Base-by-base conservation (phyloP, 2,329 filamentous ascomycete genomes). In the Leptodontidium sp. region DNA sequence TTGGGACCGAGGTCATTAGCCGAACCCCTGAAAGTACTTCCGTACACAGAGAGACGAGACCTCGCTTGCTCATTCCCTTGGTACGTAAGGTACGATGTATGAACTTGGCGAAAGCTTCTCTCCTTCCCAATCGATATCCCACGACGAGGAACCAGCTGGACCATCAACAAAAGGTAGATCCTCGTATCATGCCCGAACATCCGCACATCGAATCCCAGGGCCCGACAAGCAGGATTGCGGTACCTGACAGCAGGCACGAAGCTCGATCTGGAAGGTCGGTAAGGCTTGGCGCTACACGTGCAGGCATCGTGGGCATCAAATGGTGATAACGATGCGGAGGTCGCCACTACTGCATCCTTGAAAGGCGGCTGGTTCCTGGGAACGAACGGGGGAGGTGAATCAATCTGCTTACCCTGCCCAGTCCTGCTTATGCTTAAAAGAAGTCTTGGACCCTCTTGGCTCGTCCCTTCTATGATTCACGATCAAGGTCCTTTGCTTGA, bases 301-400 rank as follows among this genome's bases (percentile, higher is more conserved):
- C 61, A 62, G 55, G 26, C 15, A 57, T 59, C 55, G 15, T 59
- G 55, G n/a, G 8, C 55, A 59, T 43, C 66, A 66, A 64, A 64
- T 68, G 67, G 57, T 57, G 45, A 61, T 40, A 61, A 55, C 50
- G 58, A 40, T 66, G 53, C 67, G 67, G 64, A 69, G 52, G 59
- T 69, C 64, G 64, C 61, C 64, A 69, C 59, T 55, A 55, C 43
- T 50, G 29, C 6, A 64, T 26, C 24, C 26, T 50, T 55, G 55
- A 26, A 43, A 7, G 21, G 21, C 50, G 61, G 58, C 24, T 55
- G 32, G 50, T 66, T 58, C 63, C 67, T 68, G 67, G 35, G 32
- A 38, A 32, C 38, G 15, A 32, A 29, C 15, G 21, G 21, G 21
- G 21, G 21, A 21, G 21, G 21, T 21, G 21, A 21, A 21, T 24